Evolutionary conservation across 2,329 filamentous ascomycete species (phyloP).

Genomic region (Colletotrichum chlorophyti): DNA sequence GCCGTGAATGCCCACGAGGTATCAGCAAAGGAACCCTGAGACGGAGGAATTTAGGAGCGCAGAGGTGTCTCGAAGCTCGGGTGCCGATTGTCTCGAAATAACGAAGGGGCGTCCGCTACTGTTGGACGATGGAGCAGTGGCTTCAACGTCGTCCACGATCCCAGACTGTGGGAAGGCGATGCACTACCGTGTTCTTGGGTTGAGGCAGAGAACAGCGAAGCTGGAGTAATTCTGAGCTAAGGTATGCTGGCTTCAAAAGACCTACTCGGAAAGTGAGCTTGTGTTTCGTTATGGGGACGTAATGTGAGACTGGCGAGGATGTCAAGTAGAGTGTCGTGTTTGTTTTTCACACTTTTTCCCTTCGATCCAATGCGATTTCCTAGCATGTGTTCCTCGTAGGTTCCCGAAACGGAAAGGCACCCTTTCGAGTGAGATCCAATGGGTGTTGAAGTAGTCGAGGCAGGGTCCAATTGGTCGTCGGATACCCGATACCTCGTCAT

Average conservation of each 20-base stretch:
- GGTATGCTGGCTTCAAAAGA: not conserved
- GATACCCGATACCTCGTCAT: not conserved
- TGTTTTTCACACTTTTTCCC: not conserved
- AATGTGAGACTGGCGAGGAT: not conserved
- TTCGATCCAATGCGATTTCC: too few relatives aligned
- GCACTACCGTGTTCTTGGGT: too few relatives aligned
- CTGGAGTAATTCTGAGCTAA: not conserved
- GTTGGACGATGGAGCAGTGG: conserved; percentile 25
- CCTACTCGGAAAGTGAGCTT: too few relatives aligned
- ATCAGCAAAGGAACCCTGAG: too few relatives aligned
- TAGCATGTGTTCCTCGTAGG: not conserved
- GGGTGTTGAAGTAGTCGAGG: not conserved
- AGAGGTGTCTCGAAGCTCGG: conserved; percentile 9
- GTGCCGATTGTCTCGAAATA: conserved; percentile 22
- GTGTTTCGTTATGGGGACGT: too few relatives aligned
- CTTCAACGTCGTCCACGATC: conserved; percentile 24
- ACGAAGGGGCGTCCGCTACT: conserved; percentile 23
- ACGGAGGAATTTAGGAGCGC: not conserved
- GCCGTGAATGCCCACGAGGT: too few relatives aligned
- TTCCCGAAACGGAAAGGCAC: conserved; percentile 5
- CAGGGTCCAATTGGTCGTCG: not conserved
- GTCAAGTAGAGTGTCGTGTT: not conserved
- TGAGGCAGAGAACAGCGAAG: conserved; percentile 1
- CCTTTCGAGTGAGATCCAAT: conserved; percentile 1
- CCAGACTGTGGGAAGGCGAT: too few relatives aligned